phyloP scores from a whole-genome alignment of 106 monocot genomes.

The Phalaenopsis equestris region DNA sequence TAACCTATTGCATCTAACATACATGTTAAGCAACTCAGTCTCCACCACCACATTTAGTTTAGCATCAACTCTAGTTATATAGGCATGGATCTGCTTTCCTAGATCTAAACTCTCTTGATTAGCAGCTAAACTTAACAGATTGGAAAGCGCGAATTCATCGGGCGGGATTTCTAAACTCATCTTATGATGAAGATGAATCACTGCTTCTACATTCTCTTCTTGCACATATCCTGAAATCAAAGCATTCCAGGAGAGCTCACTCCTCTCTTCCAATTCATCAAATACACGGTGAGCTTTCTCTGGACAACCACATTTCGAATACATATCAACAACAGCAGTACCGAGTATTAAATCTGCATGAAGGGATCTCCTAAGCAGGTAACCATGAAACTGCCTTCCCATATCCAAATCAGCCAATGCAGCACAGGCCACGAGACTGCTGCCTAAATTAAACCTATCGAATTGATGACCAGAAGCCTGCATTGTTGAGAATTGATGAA shows the following conservation, averaged over 20 bases:
- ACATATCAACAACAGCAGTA: constrained; percentile 19
- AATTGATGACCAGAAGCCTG: constrained; percentile 4
- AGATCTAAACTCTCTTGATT: background rate
- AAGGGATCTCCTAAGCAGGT: constrained; percentile 14
- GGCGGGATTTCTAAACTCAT: background rate
- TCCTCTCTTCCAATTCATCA: background rate
- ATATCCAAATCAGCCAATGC: constrained; percentile 4
- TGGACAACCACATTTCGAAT: constrained; percentile 15
- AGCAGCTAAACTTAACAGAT: background rate
- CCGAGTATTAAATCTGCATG: constrained; percentile 12
- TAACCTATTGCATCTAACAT: constrained; percentile 4
- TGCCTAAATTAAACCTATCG: constrained; percentile 17
- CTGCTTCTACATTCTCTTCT: constrained; percentile 7
- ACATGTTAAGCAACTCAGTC: constrained; percentile 5
- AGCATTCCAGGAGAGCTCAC: constrained; percentile 17
- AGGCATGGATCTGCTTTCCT: constrained; percentile 5
- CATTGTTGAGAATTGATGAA: constrained; percentile 13
- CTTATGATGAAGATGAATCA: constrained; percentile 4
- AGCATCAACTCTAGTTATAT: background rate
- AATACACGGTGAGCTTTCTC: constrained; percentile 11
- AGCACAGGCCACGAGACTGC: constrained; percentile 9
- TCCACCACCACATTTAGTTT: background rate
- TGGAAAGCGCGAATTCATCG: background rate
- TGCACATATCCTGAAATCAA: constrained; percentile 20
- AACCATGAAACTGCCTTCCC: constrained; percentile 9